Percentiles rank a stretch among this genome's conserved stretches.
Conservation (phyloP, 495 filamentous ascomycete genomes). For the Neurospora terricola region DNA sequence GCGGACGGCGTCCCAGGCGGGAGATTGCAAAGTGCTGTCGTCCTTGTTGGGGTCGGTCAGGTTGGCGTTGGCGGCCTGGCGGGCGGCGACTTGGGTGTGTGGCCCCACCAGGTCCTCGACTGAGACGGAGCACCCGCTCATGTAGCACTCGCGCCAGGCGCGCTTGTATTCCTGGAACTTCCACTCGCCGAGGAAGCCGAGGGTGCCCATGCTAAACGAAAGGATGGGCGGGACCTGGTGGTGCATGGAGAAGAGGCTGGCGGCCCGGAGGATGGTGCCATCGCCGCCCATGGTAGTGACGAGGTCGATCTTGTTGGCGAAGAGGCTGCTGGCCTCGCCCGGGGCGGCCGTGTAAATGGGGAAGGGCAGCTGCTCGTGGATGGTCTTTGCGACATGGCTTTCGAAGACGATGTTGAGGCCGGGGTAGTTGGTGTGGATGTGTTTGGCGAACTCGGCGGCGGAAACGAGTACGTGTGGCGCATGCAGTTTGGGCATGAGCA, state of each 20-base stretch:
- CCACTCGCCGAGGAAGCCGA: constrained; percentile 95
- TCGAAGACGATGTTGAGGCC: constrained; percentile 76
- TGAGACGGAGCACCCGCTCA: constrained; percentile 64
- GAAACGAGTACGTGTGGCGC: constrained; percentile 60
- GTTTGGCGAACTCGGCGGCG: constrained; percentile 69
- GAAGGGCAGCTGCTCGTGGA: constrained; percentile 65
- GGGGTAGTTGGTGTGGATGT: constrained; percentile 72
- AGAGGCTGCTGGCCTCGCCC: constrained; percentile 17
- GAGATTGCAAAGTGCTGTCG: constrained; percentile 7
- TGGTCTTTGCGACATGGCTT: constrained; percentile 54
- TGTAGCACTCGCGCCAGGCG: constrained; percentile 86
- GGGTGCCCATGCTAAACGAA: constrained; percentile 90
- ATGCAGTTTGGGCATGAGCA: constrained; percentile 79
- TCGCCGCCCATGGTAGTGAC: constrained; percentile 87
- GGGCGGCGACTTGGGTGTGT: constrained; percentile 31
- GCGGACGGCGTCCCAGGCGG: constrained; percentile 56
- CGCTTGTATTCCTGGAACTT: constrained; percentile 84
- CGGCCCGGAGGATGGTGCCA: constrained; percentile 87
- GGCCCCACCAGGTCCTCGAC: constrained; percentile 33
- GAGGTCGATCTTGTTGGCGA: constrained; percentile 66
- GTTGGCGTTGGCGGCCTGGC: constrained; percentile 8
- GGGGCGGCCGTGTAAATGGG: constrained; percentile 61
- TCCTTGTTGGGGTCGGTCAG: neutral
- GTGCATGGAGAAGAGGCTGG: constrained; percentile 80
- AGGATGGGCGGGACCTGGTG: constrained; percentile 81